Base-by-base conservation (phyloP, 2,329 filamentous ascomycete species). In the Dactylellina parvicollis region DNA sequence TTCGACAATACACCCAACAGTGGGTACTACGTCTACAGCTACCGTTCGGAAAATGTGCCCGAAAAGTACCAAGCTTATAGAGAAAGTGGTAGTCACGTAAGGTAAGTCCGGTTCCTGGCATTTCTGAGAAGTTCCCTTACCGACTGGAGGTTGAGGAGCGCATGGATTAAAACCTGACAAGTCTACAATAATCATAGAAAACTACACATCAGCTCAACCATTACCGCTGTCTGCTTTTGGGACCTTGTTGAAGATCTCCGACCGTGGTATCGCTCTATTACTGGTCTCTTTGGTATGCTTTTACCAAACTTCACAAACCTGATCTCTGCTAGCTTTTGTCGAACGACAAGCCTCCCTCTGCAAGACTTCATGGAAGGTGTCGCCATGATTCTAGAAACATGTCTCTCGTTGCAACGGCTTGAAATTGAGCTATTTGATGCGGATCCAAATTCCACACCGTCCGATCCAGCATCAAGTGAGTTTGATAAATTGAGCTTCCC, bases 1-100 rank as follows among this genome's bases (percentile, higher is more conserved):
- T 16, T 54, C 14, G 49, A 54, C n/a, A 54, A 54, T 54, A 54
- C 49, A n/a, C 30, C 49, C 10, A 18, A 54, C 18, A 54, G 49
- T 20, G 49, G 49, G 14, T 54, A 54, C 24, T 54, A 54, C 9
- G 49, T 54, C 2, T 54, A 54, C 18, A 32, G 49, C 30, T 54
- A 54, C 30, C 28, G 49, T 30, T n/a, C 38, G 1, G 49, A 54
- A 28, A 38, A 54, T 38, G 49, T 54, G 8, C 49, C 49, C 3
- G 49, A 54, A 16, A 54, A 54, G 18, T 54, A 54, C 22, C 49
- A 54, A 20, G 49, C 49, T 2, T 54, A 38, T 20, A 30, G 49
- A 24, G 26, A 54, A 12, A 54, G 49, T 22, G 49, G 49, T 5
- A 28, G 16, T 10, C 32, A 28, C n/a, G 49, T 54, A 22, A 54